Percentiles rank a stretch among this genome's conserved stretches.
Evolutionary conservation across 441 rosid genomes (phyloP).

Genomic region (Erysimum cheiri): DNA sequence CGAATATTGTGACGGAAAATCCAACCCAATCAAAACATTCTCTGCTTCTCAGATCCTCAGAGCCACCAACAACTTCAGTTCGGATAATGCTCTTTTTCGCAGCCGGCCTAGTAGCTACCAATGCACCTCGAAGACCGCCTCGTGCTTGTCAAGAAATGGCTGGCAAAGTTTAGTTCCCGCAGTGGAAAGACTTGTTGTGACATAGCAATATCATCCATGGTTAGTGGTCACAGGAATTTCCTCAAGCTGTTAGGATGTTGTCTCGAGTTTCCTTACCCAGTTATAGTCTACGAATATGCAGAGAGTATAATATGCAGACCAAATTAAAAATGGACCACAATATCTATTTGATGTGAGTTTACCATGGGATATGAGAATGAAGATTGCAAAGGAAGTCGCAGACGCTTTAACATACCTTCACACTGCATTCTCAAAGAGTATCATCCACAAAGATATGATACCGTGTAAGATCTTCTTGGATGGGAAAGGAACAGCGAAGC

Average conservation of each 20-base stretch:
- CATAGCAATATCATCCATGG: conserved; percentile 35
- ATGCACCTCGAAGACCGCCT: neutral
- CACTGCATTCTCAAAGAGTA: conserved; percentile 40
- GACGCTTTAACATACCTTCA: conserved; percentile 48
- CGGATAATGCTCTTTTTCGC: neutral
- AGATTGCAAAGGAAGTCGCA: conserved; percentile 28
- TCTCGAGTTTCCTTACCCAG: conserved; percentile 40
- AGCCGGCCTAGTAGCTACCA: conserved; percentile 1
- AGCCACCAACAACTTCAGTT: conserved; percentile 1
- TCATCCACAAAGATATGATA: conserved; percentile 40
- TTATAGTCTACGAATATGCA: conserved; percentile 44
- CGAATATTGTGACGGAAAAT: neutral
- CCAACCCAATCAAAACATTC: neutral
- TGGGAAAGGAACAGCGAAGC: conserved; percentile 34
- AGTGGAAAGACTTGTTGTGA: neutral
- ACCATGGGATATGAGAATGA: conserved; percentile 15
- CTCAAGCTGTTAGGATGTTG: conserved; percentile 49
- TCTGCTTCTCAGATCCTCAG: neutral
- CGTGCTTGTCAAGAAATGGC: conserved; percentile 1
- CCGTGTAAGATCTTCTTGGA: conserved; percentile 34
- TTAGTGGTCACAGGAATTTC: conserved; percentile 42
- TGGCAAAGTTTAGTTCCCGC: neutral
- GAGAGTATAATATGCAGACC: conserved; percentile 7
- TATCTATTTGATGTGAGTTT: neutral
- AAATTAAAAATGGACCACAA: neutral